Evolutionary conservation across 106 monocot species (phyloP), one percentile per base, ranked within the genome.

Genomic region (Acorus calamus): DNA sequence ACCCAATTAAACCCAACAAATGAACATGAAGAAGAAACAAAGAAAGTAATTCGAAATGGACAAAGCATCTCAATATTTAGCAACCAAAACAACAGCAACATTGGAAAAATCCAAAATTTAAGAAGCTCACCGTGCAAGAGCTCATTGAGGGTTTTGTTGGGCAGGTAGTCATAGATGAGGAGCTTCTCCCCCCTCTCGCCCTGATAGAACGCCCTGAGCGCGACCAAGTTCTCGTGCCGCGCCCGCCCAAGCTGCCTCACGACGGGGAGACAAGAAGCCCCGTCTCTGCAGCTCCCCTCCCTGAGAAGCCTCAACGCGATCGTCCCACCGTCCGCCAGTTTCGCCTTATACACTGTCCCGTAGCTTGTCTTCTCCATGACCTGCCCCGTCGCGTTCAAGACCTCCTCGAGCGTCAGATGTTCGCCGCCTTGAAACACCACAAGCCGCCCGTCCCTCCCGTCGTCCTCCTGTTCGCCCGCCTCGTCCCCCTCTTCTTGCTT

Each of bases 301-400:
- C 94, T 67, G 28, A 94, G 73, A 11, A 90, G 69, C 47, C 94
- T 66, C 52, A 94, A 65, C 2, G 79, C 74, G 53, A 94, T 90
- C 51, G 74, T 78, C 5, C 86, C 87, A 0, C 94, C 94, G 43
- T 86, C 80, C 2, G 73, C 74, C 7, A 94, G 79, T 80, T 84
- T 94, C n/a, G 94, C 94, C 77, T 94, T 94, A 78, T 94, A 94
- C 14, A 90, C 87, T 0, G 94, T 82, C 13, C 89, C 89, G 46
- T 94, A 94, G 71, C 69, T 80, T 7, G 86, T 82, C 82, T 94
- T 94, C 86, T 89, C 86, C 60, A 90, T 80, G 49, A 90, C 89
- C 67, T 94, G 94, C 11, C 89, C 86, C 7, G 89, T 87, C 1
- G 89, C 89, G 47, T 94, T 94, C 7, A 94, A 77, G 50, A 94